Conservation (phyloP, 306 rosid species). For the Malus sieversii region DNA sequence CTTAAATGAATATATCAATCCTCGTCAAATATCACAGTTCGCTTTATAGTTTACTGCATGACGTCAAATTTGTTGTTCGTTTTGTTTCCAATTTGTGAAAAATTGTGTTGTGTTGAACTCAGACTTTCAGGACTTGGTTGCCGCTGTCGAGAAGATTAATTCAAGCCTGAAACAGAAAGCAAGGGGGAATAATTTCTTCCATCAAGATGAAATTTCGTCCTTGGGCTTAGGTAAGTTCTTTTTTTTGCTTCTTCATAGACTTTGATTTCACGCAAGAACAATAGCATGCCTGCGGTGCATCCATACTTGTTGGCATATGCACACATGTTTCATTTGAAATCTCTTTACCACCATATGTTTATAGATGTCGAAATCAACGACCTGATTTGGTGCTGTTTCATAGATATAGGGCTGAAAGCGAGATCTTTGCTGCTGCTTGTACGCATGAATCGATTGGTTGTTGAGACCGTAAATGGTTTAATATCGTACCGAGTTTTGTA, state of each 20-base stretch:
- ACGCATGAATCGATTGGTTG: conserved; percentile 32
- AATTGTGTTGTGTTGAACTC: background rate
- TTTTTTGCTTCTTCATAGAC: background rate
- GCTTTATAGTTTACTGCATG: background rate
- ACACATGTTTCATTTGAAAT: background rate
- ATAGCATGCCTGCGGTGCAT: background rate
- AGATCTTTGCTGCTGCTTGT: conserved; percentile 46
- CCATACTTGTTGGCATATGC: background rate
- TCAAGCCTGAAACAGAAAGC: conserved; percentile 48
- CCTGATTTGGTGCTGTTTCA: background rate
- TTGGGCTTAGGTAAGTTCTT: conserved; percentile 55
- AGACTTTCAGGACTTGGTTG: conserved; percentile 53
- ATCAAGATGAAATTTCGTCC: conserved; percentile 75
- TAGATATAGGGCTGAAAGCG: conserved; percentile 38
- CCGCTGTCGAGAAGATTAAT: conserved; percentile 81
- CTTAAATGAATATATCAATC: background rate
- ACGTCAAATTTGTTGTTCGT: background rate
- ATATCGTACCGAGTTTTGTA: conserved; percentile 36
- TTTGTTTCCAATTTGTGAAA: background rate
- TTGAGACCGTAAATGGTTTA: conserved; percentile 36
- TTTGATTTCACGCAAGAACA: background rate
- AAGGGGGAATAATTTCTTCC: conserved; percentile 42
- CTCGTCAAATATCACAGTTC: background rate
- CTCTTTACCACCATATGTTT: background rate
- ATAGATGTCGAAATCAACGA: background rate